Percentiles rank a stretch among this genome's conserved stretches.
Evolutionary conservation across 2,329 filamentous ascomycete genomes (phyloP).

Genomic region (Fusarium sp.): DNA sequence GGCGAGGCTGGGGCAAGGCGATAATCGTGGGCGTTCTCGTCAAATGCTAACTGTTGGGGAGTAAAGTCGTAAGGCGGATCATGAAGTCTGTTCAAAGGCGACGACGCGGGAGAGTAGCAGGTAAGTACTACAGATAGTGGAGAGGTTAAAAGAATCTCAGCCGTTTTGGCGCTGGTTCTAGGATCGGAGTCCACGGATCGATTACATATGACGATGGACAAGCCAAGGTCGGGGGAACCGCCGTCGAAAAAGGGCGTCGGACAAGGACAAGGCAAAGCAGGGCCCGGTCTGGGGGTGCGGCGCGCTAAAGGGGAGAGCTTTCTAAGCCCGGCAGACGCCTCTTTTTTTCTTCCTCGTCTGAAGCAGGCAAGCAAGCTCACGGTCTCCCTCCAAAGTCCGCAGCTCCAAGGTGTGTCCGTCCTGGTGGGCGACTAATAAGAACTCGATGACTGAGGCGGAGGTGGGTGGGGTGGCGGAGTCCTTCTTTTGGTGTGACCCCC

Average conservation of each 20-base stretch:
- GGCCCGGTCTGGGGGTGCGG: slow-evolving; percentile 3
- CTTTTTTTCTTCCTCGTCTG: neutral
- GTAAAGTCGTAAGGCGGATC: slow-evolving; percentile 9
- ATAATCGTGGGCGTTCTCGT: neutral
- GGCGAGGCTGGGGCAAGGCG: slow-evolving; percentile 5
- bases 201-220: slow-evolving; percentile 30
- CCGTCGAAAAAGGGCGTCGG: slow-evolving; percentile 6
- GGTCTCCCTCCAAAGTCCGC: slow-evolving; percentile 9
- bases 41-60: neutral
- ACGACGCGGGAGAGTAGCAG: slow-evolving; percentile 4
- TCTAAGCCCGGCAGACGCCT: slow-evolving; percentile 10
- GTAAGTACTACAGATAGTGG: slow-evolving; percentile 11
- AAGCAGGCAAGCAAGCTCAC: neutral
- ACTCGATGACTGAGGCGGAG: slow-evolving; percentile 36
- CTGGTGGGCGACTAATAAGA: slow-evolving; percentile 13
- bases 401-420: slow-evolving; percentile 1
- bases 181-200: slow-evolving; percentile 38
- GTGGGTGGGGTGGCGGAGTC: slow-evolving; percentile 39
- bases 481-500: slow-evolving; percentile 32
- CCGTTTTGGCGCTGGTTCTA: slow-evolving; percentile 32
- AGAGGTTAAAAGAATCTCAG: slow-evolving; percentile 31
- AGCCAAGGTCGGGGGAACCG: slow-evolving; percentile 20
- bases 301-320: slow-evolving; percentile 29
- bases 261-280: neutral
- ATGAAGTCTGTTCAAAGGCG: slow-evolving; percentile 1